A percentile compares a stretch with the other conserved stretches of the same genome.
These are phyloP conservation scores for Selenicereus undatus DNA, from an alignment of 148 eudicot genomes.

Conservation along the genomic window DNA sequence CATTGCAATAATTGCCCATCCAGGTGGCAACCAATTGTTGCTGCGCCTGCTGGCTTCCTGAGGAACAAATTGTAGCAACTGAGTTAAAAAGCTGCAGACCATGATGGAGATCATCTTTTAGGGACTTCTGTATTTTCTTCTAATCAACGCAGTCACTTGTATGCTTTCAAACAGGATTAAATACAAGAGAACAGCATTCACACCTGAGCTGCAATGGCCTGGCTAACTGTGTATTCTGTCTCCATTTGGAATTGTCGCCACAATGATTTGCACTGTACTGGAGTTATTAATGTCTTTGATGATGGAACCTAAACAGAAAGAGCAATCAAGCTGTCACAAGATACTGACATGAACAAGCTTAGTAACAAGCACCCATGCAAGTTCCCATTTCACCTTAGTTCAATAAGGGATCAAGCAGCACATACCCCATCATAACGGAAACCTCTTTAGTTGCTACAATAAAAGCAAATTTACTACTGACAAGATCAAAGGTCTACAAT, in stretches of 20 bases:
- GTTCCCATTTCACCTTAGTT: neutral
- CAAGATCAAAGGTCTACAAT: too few relatives aligned
- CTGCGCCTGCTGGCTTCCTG: constrained; percentile 95
- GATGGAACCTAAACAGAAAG: constrained; percentile 59
- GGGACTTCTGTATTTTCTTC: neutral
- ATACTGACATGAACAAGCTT: neutral
- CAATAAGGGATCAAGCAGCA: neutral
- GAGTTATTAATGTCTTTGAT: constrained; percentile 79
- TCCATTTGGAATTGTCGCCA: constrained; percentile 95
- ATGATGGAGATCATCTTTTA: neutral
- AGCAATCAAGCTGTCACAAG: neutral
- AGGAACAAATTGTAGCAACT: constrained; percentile 7
- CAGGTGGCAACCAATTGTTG: constrained; percentile 98
- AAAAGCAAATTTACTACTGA: neutral
- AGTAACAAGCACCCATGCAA: neutral
- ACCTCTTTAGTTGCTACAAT: neutral
- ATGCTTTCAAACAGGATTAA: neutral
- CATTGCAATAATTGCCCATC: constrained; percentile 94
- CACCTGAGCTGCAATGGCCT: constrained; percentile 99
- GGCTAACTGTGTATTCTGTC: constrained; percentile 93
- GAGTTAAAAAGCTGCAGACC: neutral
- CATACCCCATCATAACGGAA: neutral
- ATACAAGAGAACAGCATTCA: constrained; percentile 18
- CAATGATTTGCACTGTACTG: constrained; percentile 92
- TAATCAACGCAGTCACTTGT: neutral